Conservation (phyloP, 192 early-diverging fungal species). For the Pilaira anomala region DNA sequence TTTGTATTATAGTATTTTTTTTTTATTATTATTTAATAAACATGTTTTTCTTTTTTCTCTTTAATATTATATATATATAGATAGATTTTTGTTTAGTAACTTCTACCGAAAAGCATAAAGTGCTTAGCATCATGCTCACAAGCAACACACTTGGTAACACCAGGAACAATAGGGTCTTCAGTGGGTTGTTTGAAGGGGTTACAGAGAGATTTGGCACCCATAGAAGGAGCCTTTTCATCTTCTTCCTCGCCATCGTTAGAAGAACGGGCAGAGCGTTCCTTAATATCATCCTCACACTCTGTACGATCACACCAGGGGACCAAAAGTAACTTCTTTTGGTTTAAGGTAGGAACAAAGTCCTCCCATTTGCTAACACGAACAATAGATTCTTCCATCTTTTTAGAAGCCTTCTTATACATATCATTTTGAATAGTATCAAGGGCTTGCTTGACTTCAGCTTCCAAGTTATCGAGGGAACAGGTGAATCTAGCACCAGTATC, state of each 20-base stretch:
- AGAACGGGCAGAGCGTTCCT: conserved; percentile 79
- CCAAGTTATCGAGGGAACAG: conserved; percentile 61
- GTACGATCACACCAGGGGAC: conserved; percentile 95
- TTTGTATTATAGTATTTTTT: no score
- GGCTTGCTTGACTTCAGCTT: conserved; percentile 51
- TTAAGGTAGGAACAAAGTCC: conserved; percentile 88
- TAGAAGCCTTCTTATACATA: conserved; percentile 87
- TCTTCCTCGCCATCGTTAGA: conserved; percentile 65
- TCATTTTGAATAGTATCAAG: conserved; percentile 82
- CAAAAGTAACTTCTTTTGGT: conserved; percentile 81
- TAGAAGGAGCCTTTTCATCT: conserved; percentile 97
- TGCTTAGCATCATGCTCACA: conserved; percentile 77
- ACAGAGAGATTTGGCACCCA: conserved; percentile 99
- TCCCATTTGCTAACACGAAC: conserved; percentile 86
- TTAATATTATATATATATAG: conserved; percentile 1
- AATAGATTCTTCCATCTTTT: conserved; percentile 67
- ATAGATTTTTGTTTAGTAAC: conserved; percentile 43
- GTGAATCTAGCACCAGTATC: conserved; percentile 66
- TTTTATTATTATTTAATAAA: conserved; percentile 1
- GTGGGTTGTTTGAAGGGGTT: conserved; percentile 93
- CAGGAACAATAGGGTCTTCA: conserved; percentile 75
- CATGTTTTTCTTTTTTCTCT: conserved; percentile 8
- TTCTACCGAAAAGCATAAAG: conserved; percentile 81
- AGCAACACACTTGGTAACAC: conserved; percentile 85
- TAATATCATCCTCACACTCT: conserved; percentile 94